phyloP scores from a whole-genome alignment of 1,139 yeast species.

The Arxiozyma slooffiae region DNA sequence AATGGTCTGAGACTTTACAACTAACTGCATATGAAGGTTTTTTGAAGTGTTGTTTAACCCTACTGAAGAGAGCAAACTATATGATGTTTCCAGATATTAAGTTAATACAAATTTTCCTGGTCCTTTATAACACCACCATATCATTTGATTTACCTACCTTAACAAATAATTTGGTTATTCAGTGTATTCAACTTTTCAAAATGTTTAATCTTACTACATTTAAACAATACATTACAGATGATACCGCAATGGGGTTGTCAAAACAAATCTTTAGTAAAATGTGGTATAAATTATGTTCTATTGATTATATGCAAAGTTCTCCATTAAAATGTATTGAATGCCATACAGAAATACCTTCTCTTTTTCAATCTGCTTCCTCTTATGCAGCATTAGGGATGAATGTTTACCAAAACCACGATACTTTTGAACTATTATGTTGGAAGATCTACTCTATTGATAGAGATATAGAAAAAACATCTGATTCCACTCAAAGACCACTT shows the following conservation, averaged over 20 bases:
- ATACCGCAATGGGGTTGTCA: slow-evolving; percentile 16
- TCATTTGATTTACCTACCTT: slow-evolving; percentile 9
- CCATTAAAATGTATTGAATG: slow-evolving; percentile 17
- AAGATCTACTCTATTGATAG: slow-evolving; percentile 27
- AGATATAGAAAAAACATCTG: slow-evolving; percentile 22
- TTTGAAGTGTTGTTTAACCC: slow-evolving; percentile 12
- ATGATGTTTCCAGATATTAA: slow-evolving; percentile 22
- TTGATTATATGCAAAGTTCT: slow-evolving; percentile 23
- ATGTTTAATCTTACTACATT: slow-evolving; percentile 16
- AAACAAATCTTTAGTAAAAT: slow-evolving; percentile 22
- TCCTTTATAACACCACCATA: slow-evolving; percentile 23
- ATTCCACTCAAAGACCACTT: slow-evolving; percentile 19
- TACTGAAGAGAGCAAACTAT: slow-evolving; percentile 15
- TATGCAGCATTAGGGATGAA: slow-evolving; percentile 21
- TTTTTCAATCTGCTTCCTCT: slow-evolving; percentile 25
- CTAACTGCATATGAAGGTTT: slow-evolving; percentile 10
- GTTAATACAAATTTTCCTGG: slow-evolving; percentile 20
- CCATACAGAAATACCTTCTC: slow-evolving; percentile 23
- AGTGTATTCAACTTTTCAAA: slow-evolving; percentile 21
- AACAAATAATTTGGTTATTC: slow-evolving; percentile 17
- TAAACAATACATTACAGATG: slow-evolving; percentile 17
- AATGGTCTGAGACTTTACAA: slow-evolving; percentile 15
- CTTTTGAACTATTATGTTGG: slow-evolving; percentile 26
- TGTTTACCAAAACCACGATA: slow-evolving; percentile 24
- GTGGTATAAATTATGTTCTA: slow-evolving; percentile 23